Evolutionary conservation across 192 early-diverging fungal species (phyloP).

Genomic region (Rhizophagus prolifer): DNA sequence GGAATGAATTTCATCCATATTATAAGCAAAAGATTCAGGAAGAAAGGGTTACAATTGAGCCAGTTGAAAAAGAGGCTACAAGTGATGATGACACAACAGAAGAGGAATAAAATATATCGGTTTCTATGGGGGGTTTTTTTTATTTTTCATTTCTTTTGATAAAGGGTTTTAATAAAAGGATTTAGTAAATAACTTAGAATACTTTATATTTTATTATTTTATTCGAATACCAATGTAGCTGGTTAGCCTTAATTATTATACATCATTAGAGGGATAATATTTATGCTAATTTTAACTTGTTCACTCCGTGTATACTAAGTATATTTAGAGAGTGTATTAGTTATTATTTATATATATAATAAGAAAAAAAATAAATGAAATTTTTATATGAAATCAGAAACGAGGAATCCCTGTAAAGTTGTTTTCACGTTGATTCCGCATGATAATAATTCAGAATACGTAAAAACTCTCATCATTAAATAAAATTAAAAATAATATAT

Average conservation of each 20-base stretch:
- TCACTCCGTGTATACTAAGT: too few relatives aligned
- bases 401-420: conserved; percentile 8
- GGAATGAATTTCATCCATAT: conserved; percentile 48
- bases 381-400: not conserved
- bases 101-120: not conserved
- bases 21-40: conserved; percentile 34
- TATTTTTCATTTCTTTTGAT: not conserved
- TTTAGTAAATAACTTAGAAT: too few relatives aligned
- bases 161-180: too few relatives aligned
- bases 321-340: not conserved
- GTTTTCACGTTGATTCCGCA: not conserved
- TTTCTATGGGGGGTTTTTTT: not conserved
- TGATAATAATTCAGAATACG: conserved; percentile 7
- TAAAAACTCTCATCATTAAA: conserved; percentile 4
- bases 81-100: not conserved
- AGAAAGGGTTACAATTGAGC: not conserved
- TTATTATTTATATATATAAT: not conserved
- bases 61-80: not conserved
- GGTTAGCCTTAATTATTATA: too few relatives aligned
- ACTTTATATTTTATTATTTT: too few relatives aligned
- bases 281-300: too few relatives aligned
- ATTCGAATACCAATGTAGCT: too few relatives aligned
- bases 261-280: too few relatives aligned
- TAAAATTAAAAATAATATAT: too few relatives aligned
- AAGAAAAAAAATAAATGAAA: not conserved